Evolutionary conservation across 1,284 basidiomycete genomes (phyloP).

Genomic region (Stereum hirsutum): DNA sequence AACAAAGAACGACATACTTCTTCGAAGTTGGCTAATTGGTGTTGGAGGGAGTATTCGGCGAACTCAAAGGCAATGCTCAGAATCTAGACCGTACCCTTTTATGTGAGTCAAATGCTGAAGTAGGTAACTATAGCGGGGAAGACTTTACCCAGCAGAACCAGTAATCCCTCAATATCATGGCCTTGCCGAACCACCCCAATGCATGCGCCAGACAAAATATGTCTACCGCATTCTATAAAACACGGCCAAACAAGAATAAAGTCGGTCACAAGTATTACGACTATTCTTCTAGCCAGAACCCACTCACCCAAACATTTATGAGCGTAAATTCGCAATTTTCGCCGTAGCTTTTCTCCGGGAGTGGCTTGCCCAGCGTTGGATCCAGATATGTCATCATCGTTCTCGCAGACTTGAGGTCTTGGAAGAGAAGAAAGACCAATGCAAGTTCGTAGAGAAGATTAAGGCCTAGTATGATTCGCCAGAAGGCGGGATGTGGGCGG

Average conservation of each 20-base stretch:
- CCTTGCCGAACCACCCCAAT: conserved; percentile 82
- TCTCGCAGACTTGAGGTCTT: conserved; percentile 71
- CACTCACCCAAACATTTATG: conserved; percentile 54
- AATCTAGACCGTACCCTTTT: conserved; percentile 37
- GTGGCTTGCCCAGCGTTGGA: conserved; percentile 55
- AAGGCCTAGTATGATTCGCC: conserved; percentile 65
- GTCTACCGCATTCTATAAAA: conserved; percentile 61
- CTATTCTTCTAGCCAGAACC: conserved; percentile 6
- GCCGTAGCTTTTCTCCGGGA: conserved; percentile 78
- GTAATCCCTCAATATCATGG: conserved; percentile 76
- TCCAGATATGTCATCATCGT: conserved; percentile 72
- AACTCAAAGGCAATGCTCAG: conserved; percentile 79
- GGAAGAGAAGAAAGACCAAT: conserved; percentile 76
- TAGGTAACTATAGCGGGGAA: not conserved
- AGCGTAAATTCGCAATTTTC: conserved; percentile 67
- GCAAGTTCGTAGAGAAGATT: conserved; percentile 76
- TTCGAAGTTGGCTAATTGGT: conserved; percentile 76
- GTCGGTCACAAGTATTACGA: conserved; percentile 3
- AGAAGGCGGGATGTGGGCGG: conserved; percentile 45
- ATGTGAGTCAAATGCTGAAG: conserved; percentile 2
- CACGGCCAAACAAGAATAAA: conserved; percentile 2
- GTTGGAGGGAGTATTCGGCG: conserved; percentile 77
- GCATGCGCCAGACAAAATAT: conserved; percentile 79
- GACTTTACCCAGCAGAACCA: conserved; percentile 77
- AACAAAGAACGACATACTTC: conserved; percentile 42